Base-by-base conservation (phyloP, 352 stramenopile genomes). In the Globisporangium middletonii region DNA sequence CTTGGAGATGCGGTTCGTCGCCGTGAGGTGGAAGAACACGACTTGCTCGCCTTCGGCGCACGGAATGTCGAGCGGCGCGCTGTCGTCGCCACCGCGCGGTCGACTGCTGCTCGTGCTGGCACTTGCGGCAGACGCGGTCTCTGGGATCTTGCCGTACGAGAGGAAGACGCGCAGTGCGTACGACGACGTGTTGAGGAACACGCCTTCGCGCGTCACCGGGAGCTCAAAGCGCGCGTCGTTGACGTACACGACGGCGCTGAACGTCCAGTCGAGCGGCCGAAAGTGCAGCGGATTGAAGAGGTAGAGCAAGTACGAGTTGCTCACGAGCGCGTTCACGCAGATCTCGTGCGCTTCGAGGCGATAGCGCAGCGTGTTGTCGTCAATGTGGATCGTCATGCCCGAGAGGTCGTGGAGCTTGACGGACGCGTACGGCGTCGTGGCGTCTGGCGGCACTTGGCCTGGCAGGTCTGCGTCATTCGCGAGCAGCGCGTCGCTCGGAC, bases 221-320 rank as follows among this genome's bases (percentile, higher is more conserved):
- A 93, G 58, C 33, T 64, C 48, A 60, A 84, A 86, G 23, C 59
- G 65, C 15, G 44, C 55, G 11, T 71, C 66, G 35, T 84, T 82
- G 26, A 94, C 69, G 61, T 81, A 69, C 35, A 94, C 43, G 23
- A 82, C 64, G 0, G 80, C 79, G 33, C 85, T 67, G 62, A 89
- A 94, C 7, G 75, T 89, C 83, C 83, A 94, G 59, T 94, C 83
- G 46, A 93, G 70, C 11, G 85, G 85, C 3, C 81, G 83, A 58
- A 89, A 94, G 54, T 79, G 65, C 42, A 91, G 67, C 46, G 85
- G 82, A 53, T 94, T 94, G 71, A 94, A 94, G 37, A 94, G 57
- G 35, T 94, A 92, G n/a, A 94, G 65, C 62, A 94, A 64, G 66
- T 92, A 94, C 59, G 85, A 86, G 60, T 92, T 94, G 72, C 80